These are phyloP conservation scores for Trypanosoma congolense DNA, from an alignment of 208 protist species.

Conservation along the genomic window DNA sequence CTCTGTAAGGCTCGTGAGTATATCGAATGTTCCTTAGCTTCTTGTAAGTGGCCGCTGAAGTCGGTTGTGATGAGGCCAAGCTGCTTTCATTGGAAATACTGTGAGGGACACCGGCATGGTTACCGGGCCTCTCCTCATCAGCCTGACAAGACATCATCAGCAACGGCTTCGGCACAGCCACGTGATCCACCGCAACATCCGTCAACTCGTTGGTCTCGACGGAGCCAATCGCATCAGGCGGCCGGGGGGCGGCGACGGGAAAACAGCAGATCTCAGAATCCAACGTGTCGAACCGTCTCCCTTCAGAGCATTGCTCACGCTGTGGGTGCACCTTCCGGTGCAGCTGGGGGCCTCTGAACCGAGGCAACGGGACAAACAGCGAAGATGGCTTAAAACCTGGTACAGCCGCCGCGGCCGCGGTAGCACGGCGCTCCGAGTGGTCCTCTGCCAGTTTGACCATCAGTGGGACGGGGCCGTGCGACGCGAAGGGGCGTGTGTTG, in stretches of 20 bases:
- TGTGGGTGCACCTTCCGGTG: background rate
- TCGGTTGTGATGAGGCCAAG: too few species aligned
- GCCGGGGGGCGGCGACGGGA: background rate
- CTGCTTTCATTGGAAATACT: too few species aligned
- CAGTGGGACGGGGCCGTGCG: conserved; percentile 47
- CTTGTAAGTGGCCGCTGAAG: background rate
- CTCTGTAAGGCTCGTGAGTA: background rate
- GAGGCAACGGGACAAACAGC: background rate
- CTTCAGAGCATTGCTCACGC: background rate
- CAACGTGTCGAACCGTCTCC: background rate
- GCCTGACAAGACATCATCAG: too few species aligned
- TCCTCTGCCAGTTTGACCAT: conserved; percentile 81
- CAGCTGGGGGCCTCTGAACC: background rate
- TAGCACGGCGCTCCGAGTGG: conserved; percentile 21
- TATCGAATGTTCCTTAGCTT: background rate
- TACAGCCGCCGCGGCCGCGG: background rate
- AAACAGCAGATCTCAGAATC: too few species aligned
- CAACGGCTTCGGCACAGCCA: background rate
- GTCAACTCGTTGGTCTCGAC: background rate
- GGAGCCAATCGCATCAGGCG: background rate
- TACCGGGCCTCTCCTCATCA: too few species aligned
- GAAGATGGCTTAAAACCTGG: background rate
- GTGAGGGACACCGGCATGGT: too few species aligned
- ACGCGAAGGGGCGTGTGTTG: conserved; percentile 58
- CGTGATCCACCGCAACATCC: background rate